Percentiles rank a stretch among this genome's conserved stretches.
Conservation (phyloP, 768 basidiomycete species). For the Auricularia sp. region DNA sequence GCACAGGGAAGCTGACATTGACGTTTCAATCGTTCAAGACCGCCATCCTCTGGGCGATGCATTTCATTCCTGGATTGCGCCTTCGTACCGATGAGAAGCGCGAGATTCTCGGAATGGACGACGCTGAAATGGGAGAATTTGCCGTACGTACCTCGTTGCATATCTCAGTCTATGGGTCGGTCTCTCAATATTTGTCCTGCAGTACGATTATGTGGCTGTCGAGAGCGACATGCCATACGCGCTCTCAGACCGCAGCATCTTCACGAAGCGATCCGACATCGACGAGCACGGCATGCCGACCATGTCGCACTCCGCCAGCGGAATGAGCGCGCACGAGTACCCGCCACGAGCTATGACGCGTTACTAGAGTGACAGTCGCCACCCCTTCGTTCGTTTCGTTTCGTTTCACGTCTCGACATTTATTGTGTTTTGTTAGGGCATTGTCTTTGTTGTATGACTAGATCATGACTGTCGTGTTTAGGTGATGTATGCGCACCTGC, state of each 20-base stretch:
- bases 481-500: not conserved
- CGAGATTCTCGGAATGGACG: constrained; percentile 58
- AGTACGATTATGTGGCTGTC: not conserved
- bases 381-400: not conserved
- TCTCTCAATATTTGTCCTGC: not conserved
- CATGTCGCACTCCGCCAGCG: not conserved
- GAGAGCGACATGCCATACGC: not conserved
- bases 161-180: not conserved
- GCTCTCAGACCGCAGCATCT: not conserved
- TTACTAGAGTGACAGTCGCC: not conserved
- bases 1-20: constrained; percentile 12
- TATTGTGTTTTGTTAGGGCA: not conserved
- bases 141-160: constrained; percentile 19
- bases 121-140: constrained; percentile 65
- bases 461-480: not conserved
- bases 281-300: not conserved
- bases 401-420: not conserved
- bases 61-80: constrained; percentile 47
- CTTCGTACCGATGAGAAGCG: constrained; percentile 44
- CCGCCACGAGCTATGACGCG: not conserved
- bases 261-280: not conserved
- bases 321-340: not conserved
- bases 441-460: not conserved
- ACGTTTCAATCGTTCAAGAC: constrained; percentile 50
- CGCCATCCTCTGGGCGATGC: constrained; percentile 21